Conservation (phyloP, 2,329 filamentous ascomycete genomes). For the Alternaria incomplexa region DNA sequence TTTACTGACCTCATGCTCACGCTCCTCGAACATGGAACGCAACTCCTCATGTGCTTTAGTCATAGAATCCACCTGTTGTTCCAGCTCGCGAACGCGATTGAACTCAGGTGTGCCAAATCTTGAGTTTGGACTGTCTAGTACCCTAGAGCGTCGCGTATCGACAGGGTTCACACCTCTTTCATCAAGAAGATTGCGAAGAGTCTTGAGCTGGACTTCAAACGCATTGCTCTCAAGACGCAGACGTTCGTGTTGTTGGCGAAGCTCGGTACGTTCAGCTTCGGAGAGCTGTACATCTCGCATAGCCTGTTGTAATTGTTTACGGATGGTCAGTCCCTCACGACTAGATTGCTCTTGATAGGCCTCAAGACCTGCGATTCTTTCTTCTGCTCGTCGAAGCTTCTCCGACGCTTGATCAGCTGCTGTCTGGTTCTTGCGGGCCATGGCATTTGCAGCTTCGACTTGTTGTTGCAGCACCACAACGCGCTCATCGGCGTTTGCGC, state of each 20-base stretch:
- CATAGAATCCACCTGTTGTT: constrained; percentile 81
- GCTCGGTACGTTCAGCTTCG: constrained; percentile 78
- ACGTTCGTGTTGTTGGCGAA: constrained; percentile 81
- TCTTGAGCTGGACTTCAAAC: constrained; percentile 87
- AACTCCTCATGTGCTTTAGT: constrained; percentile 85
- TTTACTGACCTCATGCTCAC: constrained; percentile 85
- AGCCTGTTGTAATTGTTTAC: constrained; percentile 85
- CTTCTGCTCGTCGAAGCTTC: constrained; percentile 89
- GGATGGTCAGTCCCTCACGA: constrained; percentile 86
- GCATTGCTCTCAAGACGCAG: constrained; percentile 96
- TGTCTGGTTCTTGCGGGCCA: constrained; percentile 87
- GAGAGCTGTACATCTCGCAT: constrained; percentile 84
- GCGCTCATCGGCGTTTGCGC: constrained; percentile 64
- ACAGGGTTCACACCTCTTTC: constrained; percentile 87
- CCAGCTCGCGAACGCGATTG: constrained; percentile 79
- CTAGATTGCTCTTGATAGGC: constrained; percentile 97
- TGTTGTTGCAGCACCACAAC: constrained; percentile 79
- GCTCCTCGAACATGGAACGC: constrained; percentile 75
- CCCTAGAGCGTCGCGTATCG: constrained; percentile 72
- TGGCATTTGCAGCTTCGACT: constrained; percentile 74
- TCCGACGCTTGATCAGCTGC: constrained; percentile 87
- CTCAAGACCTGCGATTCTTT: constrained; percentile 94
- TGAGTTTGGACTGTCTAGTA: constrained; percentile 74
- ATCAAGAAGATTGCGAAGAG: constrained; percentile 87
- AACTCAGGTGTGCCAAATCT: constrained; percentile 80